Percentiles rank a stretch among this genome's conserved stretches.
phyloP scores from a whole-genome alignment of 768 basidiomycete species.

The Solioccasus polychromus region DNA sequence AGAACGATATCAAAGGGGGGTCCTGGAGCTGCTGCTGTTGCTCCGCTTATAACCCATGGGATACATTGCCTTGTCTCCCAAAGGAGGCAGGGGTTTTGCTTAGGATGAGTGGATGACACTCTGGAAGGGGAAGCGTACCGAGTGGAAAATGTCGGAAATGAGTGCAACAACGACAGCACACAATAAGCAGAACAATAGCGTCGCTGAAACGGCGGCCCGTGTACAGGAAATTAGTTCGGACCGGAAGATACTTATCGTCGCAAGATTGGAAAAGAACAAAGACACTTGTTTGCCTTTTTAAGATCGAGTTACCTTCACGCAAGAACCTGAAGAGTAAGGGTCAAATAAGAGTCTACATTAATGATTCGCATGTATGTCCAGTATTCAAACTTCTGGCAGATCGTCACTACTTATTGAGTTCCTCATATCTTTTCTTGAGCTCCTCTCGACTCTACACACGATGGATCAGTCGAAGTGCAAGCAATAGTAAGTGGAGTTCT shows the following conservation, averaged over 20 bases:
- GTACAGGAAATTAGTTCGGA: not conserved
- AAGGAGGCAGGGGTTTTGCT: conserved; percentile 10
- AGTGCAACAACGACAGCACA: conserved; percentile 3
- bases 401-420: conserved; percentile 44
- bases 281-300: too few species aligned
- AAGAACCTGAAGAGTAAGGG: too few species aligned
- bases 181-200: not conserved
- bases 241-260: not conserved
- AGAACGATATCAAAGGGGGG: conserved; percentile 5
- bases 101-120: not conserved
- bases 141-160: conserved; percentile 3
- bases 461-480: not conserved
- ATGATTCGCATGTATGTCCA: too few species aligned
- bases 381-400: too few species aligned
- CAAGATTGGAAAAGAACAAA: not conserved
- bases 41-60: conserved; percentile 1
- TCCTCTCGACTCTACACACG: conserved; percentile 48
- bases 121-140: not conserved
- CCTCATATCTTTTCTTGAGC: conserved; percentile 42
- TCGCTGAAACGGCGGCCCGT: not conserved
- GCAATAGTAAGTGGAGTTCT: conserved; percentile 9
- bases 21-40: not conserved
- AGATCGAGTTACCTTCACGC: too few species aligned
- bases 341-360: too few species aligned
- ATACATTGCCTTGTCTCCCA: conserved; percentile 12